Conservation (phyloP, 2,329 filamentous ascomycete genomes). For the Claviceps fusiformis region DNA sequence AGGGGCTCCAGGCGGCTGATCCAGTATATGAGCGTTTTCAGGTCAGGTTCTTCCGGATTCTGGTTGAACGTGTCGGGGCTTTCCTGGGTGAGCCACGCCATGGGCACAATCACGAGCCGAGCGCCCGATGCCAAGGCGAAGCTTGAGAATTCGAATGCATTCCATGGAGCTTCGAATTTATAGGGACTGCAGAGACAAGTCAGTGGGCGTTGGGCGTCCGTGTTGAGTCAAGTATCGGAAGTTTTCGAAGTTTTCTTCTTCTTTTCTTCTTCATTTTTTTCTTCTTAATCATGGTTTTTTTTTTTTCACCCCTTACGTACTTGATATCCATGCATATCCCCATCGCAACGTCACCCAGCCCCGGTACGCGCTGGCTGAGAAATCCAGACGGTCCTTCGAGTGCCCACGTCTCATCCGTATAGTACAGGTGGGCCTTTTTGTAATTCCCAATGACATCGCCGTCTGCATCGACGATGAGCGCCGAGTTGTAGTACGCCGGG, state of each 20-base stretch:
- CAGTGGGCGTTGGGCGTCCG: no score
- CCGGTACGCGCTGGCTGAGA: slow-evolving; percentile 28
- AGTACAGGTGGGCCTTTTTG: slow-evolving; percentile 44
- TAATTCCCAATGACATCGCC: slow-evolving; percentile 50
- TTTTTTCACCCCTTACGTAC: slow-evolving; percentile 30
- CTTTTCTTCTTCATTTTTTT: no score
- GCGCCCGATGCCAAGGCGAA: slow-evolving; percentile 43
- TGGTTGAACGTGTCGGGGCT: slow-evolving; percentile 31
- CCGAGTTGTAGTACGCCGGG: slow-evolving; percentile 41
- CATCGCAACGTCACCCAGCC: slow-evolving; percentile 38
- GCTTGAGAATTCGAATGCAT: slow-evolving; percentile 30
- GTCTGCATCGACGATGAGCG: slow-evolving; percentile 40
- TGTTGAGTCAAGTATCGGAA: no score
- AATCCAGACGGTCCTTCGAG: slow-evolving; percentile 40
- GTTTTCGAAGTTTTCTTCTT: no score
- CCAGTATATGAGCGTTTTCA: slow-evolving; percentile 67
- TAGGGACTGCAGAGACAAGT: slow-evolving; percentile 16
- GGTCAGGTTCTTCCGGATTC: slow-evolving; percentile 46
- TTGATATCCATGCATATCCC: slow-evolving; percentile 55
- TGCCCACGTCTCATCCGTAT: slow-evolving; percentile 49
- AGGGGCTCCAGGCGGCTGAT: slow-evolving; percentile 55
- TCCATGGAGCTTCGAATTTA: slow-evolving; percentile 25
- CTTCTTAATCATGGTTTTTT: no score
- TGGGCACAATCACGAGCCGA: slow-evolving; percentile 54
- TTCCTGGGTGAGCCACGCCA: slow-evolving; percentile 63